Conservation (phyloP, 148 eudicot species). For the Amaranthus cruentus region DNA sequence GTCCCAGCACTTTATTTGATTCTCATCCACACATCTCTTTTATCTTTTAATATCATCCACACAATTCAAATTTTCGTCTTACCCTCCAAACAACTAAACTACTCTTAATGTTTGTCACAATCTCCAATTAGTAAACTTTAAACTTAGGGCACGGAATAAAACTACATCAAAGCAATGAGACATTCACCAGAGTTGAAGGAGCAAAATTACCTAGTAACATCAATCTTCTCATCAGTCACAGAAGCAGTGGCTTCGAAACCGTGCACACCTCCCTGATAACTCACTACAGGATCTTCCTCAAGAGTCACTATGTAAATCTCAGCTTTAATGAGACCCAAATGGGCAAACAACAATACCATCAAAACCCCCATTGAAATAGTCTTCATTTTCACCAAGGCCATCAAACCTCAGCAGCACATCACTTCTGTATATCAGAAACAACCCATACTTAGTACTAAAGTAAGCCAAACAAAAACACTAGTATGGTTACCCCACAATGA, state of each 20-base stretch:
- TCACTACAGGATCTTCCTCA: slow-evolving; percentile 85
- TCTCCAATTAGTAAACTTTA: no score
- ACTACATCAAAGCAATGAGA: neutral
- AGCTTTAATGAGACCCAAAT: slow-evolving; percentile 37
- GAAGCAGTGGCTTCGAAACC: slow-evolving; percentile 87
- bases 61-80: no score
- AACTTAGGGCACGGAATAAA: no score
- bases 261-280: slow-evolving; percentile 72
- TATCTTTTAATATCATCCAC: no score
- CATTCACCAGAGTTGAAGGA: neutral
- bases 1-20: no score
- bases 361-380: slow-evolving; percentile 29
- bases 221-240: slow-evolving; percentile 86
- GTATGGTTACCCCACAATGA: neutral
- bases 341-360: slow-evolving; percentile 40
- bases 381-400: slow-evolving; percentile 42
- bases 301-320: slow-evolving; percentile 75
- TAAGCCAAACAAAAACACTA: neutral
- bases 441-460: slow-evolving; percentile 9
- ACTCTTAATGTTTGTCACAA: no score
- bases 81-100: no score
- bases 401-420: slow-evolving; percentile 23
- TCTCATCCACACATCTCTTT: no score
- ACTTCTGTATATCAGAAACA: slow-evolving; percentile 20
- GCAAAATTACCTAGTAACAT: slow-evolving; percentile 59